phyloP scores from a whole-genome alignment of 208 protist species.

The Borovskyia barvae region DNA sequence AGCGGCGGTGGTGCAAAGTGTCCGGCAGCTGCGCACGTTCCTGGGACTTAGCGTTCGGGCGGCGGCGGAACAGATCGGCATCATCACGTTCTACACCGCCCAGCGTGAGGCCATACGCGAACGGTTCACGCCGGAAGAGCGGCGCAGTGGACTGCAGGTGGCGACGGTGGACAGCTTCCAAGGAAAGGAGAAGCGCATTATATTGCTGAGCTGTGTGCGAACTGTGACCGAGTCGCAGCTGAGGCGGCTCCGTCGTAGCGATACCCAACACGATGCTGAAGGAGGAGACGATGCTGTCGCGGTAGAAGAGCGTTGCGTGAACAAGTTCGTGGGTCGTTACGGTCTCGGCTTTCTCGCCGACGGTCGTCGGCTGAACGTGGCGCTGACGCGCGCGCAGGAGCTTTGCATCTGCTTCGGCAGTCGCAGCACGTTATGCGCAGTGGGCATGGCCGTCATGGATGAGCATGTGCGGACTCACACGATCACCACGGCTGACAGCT shows the following conservation, averaged over 20 bases:
- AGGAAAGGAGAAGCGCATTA: constrained; percentile 92
- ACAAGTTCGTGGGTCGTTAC: constrained; percentile 13
- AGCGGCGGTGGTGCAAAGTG: constrained; percentile 50
- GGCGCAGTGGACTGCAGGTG: constrained; percentile 63
- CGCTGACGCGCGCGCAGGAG: constrained; percentile 89
- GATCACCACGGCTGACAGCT: constrained; percentile 21
- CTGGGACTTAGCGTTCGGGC: constrained; percentile 45
- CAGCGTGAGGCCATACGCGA: constrained; percentile 54
- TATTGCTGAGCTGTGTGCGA: constrained; percentile 91
- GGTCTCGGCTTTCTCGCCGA: constrained; percentile 90
- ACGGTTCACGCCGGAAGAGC: constrained; percentile 51
- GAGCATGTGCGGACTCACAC: background rate
- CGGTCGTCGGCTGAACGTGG: constrained; percentile 90
- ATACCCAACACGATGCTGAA: constrained; percentile 14
- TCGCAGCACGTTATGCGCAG: constrained; percentile 31
- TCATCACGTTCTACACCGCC: constrained; percentile 87
- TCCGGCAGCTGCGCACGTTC: constrained; percentile 65
- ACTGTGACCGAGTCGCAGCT: constrained; percentile 30
- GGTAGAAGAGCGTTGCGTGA: constrained; percentile 14
- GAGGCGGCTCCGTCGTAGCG: constrained; percentile 10
- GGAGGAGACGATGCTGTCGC: background rate
- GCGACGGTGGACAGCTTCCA: constrained; percentile 93
- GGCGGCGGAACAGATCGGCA: constrained; percentile 52
- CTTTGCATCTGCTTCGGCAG: constrained; percentile 79
- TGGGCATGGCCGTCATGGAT: constrained; percentile 18